Conservation (phyloP, 2,329 filamentous ascomycete genomes). For the Cladosporium sp. region DNA sequence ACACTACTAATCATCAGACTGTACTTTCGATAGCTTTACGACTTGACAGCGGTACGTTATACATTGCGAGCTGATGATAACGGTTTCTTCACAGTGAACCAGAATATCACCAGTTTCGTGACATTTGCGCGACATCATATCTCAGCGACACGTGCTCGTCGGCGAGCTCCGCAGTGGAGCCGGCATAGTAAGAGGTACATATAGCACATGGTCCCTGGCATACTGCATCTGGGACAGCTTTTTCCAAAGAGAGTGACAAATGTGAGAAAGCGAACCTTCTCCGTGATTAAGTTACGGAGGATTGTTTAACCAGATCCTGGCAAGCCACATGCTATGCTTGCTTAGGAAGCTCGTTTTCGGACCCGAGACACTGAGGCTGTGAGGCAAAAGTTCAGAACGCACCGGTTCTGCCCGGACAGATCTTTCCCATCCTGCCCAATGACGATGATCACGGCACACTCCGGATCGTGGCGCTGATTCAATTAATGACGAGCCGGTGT, state of each 20-base stretch:
- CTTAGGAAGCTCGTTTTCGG: background rate
- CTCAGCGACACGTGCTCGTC: constrained; percentile 1
- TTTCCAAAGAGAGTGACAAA: background rate
- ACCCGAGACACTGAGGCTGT: too few relatives aligned
- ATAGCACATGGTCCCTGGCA: background rate
- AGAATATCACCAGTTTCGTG: background rate
- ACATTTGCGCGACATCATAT: background rate
- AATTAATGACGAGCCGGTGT: constrained; percentile 10
- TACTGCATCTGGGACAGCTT: background rate
- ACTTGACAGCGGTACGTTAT: background rate
- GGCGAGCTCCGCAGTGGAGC: constrained; percentile 8
- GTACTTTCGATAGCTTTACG: background rate
- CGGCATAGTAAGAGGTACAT: background rate
- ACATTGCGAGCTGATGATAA: background rate
- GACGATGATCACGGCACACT: background rate
- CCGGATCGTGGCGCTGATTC: constrained; percentile 3
- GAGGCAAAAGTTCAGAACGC: too few relatives aligned
- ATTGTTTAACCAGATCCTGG: background rate
- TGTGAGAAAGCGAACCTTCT: background rate
- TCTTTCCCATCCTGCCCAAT: background rate
- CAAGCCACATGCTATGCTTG: constrained; percentile 6
- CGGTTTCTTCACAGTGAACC: background rate
- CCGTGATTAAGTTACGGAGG: background rate
- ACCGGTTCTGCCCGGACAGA: constrained; percentile 17
- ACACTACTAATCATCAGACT: background rate